These are phyloP conservation scores for Tilletia caries DNA, from an alignment of 1,284 basidiomycete genomes.

Conservation along the genomic window DNA sequence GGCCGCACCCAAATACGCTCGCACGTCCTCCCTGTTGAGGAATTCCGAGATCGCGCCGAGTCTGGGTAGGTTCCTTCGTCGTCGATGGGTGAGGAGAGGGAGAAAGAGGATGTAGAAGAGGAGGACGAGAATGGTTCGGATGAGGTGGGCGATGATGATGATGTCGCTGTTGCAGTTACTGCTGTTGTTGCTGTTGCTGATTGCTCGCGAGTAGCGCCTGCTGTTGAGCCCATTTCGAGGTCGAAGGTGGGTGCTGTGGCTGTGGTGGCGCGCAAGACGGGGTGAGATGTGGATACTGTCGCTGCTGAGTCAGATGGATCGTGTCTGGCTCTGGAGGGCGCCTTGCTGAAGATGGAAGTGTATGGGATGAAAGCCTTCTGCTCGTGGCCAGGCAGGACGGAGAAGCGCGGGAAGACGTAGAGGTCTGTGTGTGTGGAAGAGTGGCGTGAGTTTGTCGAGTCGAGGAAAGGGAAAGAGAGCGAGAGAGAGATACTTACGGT, in stretches of 20 bases:
- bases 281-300: not conserved
- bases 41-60: not conserved
- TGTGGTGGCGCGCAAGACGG: not conserved
- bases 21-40: slow-evolving; percentile 4
- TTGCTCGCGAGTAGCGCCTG: not conserved
- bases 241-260: not conserved
- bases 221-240: not conserved
- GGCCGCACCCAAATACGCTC: not conserved
- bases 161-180: not conserved
- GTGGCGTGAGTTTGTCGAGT: too few relatives aligned
- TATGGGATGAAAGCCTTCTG: slow-evolving; percentile 67
- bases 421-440: slow-evolving; percentile 29
- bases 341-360: slow-evolving; percentile 74
- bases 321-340: slow-evolving; percentile 55
- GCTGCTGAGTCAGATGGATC: not conserved
- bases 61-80: too few relatives aligned
- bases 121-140: not conserved
- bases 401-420: slow-evolving; percentile 65
- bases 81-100: not conserved
- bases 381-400: slow-evolving; percentile 66
- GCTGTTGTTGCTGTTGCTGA: not conserved
- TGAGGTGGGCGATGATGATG: not conserved
- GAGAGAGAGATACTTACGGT: slow-evolving; percentile 27
- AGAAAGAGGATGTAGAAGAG: slow-evolving; percentile 3
- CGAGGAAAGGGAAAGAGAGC: not conserved